Conservation (phyloP, 176 grass and related monocot species). For the Carex pumila region DNA sequence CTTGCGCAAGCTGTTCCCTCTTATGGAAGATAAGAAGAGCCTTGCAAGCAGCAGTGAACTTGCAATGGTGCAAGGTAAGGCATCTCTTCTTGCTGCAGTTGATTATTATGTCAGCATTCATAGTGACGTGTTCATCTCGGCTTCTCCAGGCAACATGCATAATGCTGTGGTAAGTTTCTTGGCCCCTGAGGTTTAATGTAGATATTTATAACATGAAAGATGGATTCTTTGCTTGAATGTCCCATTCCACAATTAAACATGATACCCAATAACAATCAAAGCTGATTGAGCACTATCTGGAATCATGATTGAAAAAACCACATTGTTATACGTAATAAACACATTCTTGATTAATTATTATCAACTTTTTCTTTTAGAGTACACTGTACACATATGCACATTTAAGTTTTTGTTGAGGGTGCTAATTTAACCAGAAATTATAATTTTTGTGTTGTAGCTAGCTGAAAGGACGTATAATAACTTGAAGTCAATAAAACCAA, state of each 20-base stretch:
- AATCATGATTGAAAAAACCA: neutral
- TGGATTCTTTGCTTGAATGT: neutral
- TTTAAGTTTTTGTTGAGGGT: neutral
- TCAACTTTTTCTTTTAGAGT: neutral
- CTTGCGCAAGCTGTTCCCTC: slow-evolving; percentile 62
- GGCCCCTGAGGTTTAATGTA: neutral
- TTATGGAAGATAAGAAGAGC: slow-evolving; percentile 85
- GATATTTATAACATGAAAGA: neutral
- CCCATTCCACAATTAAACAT: neutral
- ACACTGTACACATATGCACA: neutral
- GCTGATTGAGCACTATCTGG: too few relatives aligned
- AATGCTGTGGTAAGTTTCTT: slow-evolving; percentile 66
- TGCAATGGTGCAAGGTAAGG: slow-evolving; percentile 60
- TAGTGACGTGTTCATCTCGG: slow-evolving; percentile 74
- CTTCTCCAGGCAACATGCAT: slow-evolving; percentile 93
- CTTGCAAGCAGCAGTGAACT: slow-evolving; percentile 64
- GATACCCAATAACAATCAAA: neutral
- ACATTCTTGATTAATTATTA: neutral
- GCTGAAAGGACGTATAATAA: slow-evolving; percentile 71
- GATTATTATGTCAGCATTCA: slow-evolving; percentile 86
- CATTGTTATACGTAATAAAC: neutral
- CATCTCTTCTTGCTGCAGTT: slow-evolving; percentile 82
- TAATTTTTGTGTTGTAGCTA: slow-evolving; percentile 30
- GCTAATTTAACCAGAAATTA: neutral
- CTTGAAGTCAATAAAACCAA: slow-evolving; percentile 81